A percentile compares a stretch with the other conserved stretches of the same genome.
Evolutionary conservation across 306 rosid species (phyloP).

Genomic region (Citrullus amarus): DNA sequence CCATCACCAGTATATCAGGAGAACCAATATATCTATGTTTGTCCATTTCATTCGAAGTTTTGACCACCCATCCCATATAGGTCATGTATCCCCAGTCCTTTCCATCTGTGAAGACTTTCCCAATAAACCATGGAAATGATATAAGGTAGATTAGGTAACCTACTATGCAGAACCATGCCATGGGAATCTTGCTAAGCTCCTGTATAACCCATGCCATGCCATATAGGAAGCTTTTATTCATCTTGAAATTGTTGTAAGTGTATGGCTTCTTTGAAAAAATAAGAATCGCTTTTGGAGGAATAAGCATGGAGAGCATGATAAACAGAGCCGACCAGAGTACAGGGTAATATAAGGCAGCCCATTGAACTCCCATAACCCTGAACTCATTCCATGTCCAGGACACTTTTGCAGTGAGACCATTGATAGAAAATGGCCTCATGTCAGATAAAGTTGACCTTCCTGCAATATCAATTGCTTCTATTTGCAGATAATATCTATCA

Average conservation of each 20-base stretch:
- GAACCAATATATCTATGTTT: slow-evolving; percentile 56
- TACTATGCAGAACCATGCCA: slow-evolving; percentile 56
- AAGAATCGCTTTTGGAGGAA: slow-evolving; percentile 60
- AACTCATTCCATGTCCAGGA: slow-evolving; percentile 94
- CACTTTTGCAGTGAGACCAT: slow-evolving; percentile 44
- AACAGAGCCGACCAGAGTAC: slow-evolving; percentile 47
- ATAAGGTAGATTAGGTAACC: slow-evolving; percentile 64
- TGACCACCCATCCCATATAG: slow-evolving; percentile 70
- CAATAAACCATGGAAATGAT: slow-evolving; percentile 69
- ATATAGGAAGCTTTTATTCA: slow-evolving; percentile 36
- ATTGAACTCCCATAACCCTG: slow-evolving; percentile 80
- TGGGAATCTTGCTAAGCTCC: slow-evolving; percentile 52
- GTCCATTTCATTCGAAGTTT: slow-evolving; percentile 29
- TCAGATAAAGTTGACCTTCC: slow-evolving; percentile 61
- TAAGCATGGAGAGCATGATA: slow-evolving; percentile 42
- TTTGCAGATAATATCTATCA: slow-evolving; percentile 76
- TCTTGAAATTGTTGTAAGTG: slow-evolving; percentile 41
- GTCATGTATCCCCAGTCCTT: slow-evolving; percentile 64
- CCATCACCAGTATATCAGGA: slow-evolving; percentile 78
- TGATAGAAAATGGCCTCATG: slow-evolving; percentile 79
- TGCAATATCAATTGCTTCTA: slow-evolving; percentile 53
- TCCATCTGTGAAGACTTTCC: slow-evolving; percentile 58
- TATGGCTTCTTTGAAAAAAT: slow-evolving; percentile 40
- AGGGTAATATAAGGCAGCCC: slow-evolving; percentile 69
- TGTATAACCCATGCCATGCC: slow-evolving; percentile 52